phyloP scores from a whole-genome alignment of 495 filamentous ascomycete species.

The Aspergillus hancockii region DNA sequence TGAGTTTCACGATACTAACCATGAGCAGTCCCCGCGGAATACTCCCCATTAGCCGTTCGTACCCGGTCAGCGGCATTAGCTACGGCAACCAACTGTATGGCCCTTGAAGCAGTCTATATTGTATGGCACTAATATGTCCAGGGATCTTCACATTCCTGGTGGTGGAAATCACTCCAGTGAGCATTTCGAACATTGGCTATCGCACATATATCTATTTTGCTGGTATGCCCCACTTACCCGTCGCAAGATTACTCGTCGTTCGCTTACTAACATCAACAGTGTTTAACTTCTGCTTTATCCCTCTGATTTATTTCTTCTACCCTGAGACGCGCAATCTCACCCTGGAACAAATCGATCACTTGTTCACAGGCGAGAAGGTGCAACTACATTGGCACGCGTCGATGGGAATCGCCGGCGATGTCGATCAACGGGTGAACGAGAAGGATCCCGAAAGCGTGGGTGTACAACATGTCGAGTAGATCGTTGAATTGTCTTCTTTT shows the following conservation, averaged over 20 bases:
- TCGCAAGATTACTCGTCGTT: not conserved
- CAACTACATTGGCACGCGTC: constrained; percentile 41
- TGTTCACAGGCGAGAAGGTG: constrained; percentile 43
- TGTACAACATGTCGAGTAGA: constrained; percentile 32
- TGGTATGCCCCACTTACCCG: constrained; percentile 15
- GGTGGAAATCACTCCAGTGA: constrained; percentile 44
- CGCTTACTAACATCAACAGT: constrained; percentile 45
- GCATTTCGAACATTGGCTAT: constrained; percentile 38
- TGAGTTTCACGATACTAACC: not conserved
- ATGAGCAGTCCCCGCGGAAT: constrained; percentile 34
- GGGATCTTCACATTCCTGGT: constrained; percentile 43
- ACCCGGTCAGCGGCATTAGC: constrained; percentile 35
- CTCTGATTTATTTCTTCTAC: constrained; percentile 73
- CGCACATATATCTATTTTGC: constrained; percentile 52
- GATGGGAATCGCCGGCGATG: constrained; percentile 34
- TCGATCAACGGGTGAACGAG: constrained; percentile 23
- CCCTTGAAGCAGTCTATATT: not conserved
- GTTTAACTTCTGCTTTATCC: constrained; percentile 69
- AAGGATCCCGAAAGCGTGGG: constrained; percentile 23
- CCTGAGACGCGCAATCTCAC: constrained; percentile 66
- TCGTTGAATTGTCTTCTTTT: not conserved
- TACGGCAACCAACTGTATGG: constrained; percentile 37
- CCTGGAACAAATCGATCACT: constrained; percentile 73
- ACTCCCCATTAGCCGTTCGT: constrained; percentile 37
- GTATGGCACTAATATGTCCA: constrained; percentile 3